Conservation (phyloP, 495 filamentous ascomycete genomes). For the Astrocystis sublimbata region DNA sequence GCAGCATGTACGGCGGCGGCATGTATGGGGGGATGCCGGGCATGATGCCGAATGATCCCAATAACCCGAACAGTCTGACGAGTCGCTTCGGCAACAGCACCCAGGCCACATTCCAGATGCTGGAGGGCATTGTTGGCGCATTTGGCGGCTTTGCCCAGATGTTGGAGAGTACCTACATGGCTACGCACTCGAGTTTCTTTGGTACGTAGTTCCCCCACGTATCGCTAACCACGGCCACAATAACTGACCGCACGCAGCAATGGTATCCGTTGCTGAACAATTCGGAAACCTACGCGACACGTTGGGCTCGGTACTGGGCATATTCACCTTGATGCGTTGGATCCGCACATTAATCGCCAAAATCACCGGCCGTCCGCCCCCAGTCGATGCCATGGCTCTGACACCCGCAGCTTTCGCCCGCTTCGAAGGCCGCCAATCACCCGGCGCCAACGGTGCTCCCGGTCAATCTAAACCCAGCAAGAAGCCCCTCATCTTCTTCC, state of each 20-base stretch:
- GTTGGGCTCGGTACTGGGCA: conserved; percentile 91
- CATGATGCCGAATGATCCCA: conserved; percentile 70
- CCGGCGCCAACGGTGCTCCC: conserved; percentile 43
- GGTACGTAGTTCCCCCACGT: conserved; percentile 58
- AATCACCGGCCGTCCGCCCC: conserved; percentile 88
- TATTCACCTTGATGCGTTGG: conserved; percentile 95
- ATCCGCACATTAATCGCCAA: conserved; percentile 86
- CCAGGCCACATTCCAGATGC: conserved; percentile 97
- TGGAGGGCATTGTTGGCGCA: conserved; percentile 97
- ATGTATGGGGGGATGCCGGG: conserved; percentile 69
- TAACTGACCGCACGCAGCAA: conserved; percentile 61
- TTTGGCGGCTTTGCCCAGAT: conserved; percentile 98
- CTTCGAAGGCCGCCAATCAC: conserved; percentile 66
- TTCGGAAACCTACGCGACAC: conserved; percentile 90
- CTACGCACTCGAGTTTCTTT: conserved; percentile 98
- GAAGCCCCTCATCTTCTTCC: conserved; percentile 95
- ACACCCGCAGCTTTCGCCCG: conserved; percentile 87
- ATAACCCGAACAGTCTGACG: conserved; percentile 90
- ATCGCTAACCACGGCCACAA: background rate
- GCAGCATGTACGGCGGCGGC: conserved; percentile 47
- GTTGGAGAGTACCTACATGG: conserved; percentile 99
- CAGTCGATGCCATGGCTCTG: conserved; percentile 80
- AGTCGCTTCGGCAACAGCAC: conserved; percentile 89
- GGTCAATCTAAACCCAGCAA: conserved; percentile 72
- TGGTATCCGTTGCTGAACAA: conserved; percentile 98